A percentile compares a stretch with the other conserved stretches of the same genome.
Evolutionary conservation across 2,329 filamentous ascomycete species (phyloP).

Genomic region (Fonsecaea monophora): DNA sequence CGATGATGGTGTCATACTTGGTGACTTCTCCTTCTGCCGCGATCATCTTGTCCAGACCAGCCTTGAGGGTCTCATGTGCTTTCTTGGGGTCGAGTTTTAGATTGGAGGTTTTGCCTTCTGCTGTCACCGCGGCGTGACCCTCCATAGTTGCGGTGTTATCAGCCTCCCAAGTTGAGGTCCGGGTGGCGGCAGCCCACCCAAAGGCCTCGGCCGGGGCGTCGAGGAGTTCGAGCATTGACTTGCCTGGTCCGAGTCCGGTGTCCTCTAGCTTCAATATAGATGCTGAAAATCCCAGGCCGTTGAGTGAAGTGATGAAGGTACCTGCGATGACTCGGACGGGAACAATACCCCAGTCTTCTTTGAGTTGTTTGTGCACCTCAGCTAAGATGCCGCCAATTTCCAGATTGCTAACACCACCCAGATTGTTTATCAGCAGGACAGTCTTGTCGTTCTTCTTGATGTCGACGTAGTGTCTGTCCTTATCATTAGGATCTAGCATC

Average conservation of each 20-base stretch:
- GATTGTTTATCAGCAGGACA: slow-evolving; percentile 72
- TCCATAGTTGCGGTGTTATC: slow-evolving; percentile 52
- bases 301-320: slow-evolving; percentile 75
- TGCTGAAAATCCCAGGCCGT: slow-evolving; percentile 74
- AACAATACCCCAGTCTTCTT: slow-evolving; percentile 64
- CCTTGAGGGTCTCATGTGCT: slow-evolving; percentile 61
- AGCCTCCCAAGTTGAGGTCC: slow-evolving; percentile 64
- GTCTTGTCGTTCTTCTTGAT: slow-evolving; percentile 65
- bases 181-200: slow-evolving; percentile 70
- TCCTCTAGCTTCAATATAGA: slow-evolving; percentile 69
- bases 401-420: slow-evolving; percentile 71
- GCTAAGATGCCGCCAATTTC: slow-evolving; percentile 71
- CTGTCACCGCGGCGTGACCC: slow-evolving; percentile 50
- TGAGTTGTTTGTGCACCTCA: slow-evolving; percentile 69
- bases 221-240: slow-evolving; percentile 68
- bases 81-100: slow-evolving; percentile 58
- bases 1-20: slow-evolving; percentile 77
- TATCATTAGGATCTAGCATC: slow-evolving; percentile 66
- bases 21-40: slow-evolving; percentile 70
- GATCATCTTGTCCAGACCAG: slow-evolving; percentile 66
- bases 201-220: slow-evolving; percentile 71
- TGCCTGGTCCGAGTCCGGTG: slow-evolving; percentile 61
- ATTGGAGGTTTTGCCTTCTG: slow-evolving; percentile 60
- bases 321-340: slow-evolving; percentile 68
- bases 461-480: slow-evolving; percentile 68